Percentiles rank a stretch among this genome's conserved stretches.
Conservation (phyloP, 169 alveolate species). For the Eimeria praecox region DNA sequence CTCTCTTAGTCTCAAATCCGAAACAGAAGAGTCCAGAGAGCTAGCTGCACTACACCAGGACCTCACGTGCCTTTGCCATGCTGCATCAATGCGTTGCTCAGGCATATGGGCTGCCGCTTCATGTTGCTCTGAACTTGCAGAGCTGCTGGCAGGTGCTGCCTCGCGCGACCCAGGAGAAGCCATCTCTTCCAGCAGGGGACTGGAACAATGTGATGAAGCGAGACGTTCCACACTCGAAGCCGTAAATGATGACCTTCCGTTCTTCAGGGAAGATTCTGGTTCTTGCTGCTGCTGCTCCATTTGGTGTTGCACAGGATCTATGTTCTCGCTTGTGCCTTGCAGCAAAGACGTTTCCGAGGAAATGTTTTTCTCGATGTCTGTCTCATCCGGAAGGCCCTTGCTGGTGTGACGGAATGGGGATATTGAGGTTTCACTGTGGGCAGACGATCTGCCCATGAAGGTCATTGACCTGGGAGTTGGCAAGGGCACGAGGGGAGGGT, state of each 20-base stretch:
- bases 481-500: conserved; percentile 66
- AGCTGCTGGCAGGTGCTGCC: neutral
- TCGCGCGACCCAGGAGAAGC: neutral
- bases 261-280: neutral
- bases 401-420: conserved; percentile 25
- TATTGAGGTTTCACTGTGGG: conserved; percentile 33
- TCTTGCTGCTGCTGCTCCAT: conserved; percentile 37
- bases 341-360: neutral
- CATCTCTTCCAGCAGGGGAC: conserved; percentile 26
- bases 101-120: neutral
- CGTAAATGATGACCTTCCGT: neutral
- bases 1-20: conserved; percentile 54
- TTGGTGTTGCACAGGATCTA: conserved; percentile 10
- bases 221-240: conserved; percentile 21
- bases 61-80: conserved; percentile 23
- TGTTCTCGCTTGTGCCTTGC: conserved; percentile 21
- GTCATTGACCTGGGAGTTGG: neutral
- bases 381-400: conserved; percentile 35
- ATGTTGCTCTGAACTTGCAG: neutral
- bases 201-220: conserved; percentile 19
- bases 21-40: neutral
- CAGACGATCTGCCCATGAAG: conserved; percentile 17
- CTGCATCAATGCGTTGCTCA: conserved; percentile 51
- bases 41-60: conserved; percentile 16
- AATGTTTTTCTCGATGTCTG: neutral